Evolutionary conservation across 2,329 filamentous ascomycete species (phyloP).

Genomic region (Alternaria solani): DNA sequence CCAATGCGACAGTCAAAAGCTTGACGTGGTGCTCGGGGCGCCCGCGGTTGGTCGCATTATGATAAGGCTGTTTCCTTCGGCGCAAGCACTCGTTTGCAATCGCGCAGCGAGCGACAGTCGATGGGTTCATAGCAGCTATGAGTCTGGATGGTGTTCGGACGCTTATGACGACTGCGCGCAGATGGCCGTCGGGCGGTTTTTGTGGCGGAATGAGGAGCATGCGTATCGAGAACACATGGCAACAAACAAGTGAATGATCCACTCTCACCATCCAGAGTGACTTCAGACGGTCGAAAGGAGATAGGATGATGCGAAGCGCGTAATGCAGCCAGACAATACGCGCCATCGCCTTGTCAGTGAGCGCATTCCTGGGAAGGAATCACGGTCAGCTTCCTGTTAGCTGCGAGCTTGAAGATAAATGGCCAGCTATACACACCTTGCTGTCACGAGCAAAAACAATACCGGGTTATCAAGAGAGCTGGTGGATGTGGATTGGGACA

Average conservation of each 20-base stretch:
- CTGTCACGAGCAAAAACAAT: not conserved
- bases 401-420: not conserved
- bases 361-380: constrained; percentile 8
- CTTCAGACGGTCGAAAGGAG: constrained; percentile 13
- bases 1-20: constrained; percentile 6
- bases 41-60: not conserved
- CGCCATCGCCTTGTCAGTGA: constrained; percentile 16
- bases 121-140: constrained; percentile 23
- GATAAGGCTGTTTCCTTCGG: constrained; percentile 14
- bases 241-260: constrained; percentile 16
- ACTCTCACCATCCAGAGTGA: constrained; percentile 12
- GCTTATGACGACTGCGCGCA: constrained; percentile 7
- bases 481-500: not conserved
- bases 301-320: constrained; percentile 2
- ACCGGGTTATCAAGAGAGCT: not conserved
- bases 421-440: not conserved
- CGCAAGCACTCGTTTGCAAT: constrained; percentile 24
- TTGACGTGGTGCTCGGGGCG: constrained; percentile 7
- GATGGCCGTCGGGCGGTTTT: constrained; percentile 7
- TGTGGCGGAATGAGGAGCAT: constrained; percentile 18
- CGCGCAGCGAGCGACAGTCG: constrained; percentile 17
- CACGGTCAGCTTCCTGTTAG: not conserved
- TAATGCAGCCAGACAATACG: constrained; percentile 16
- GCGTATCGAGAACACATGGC: constrained; percentile 17
- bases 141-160: constrained; percentile 6